Percentiles rank a stretch among this genome's conserved stretches.
Evolutionary conservation across 148 eudicot genomes (phyloP).

Genomic region (Drosera capensis): DNA sequence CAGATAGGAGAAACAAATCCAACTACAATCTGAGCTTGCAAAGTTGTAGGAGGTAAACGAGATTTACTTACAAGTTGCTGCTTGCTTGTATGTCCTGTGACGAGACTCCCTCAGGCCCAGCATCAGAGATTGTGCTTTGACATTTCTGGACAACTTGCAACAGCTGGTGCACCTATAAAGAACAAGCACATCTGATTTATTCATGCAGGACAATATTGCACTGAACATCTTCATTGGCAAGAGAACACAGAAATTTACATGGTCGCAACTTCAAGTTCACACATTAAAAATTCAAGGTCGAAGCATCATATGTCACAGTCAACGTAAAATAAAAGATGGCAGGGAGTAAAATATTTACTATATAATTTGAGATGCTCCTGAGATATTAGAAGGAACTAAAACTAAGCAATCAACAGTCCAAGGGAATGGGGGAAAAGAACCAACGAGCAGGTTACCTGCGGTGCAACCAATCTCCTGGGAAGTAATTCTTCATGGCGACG

Average conservation of each 20-base stretch:
- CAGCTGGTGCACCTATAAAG: slow-evolving; percentile 71
- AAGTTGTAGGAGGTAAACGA: not conserved
- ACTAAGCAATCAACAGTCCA: not conserved
- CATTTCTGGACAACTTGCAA: slow-evolving; percentile 91
- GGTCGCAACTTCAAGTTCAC: not conserved
- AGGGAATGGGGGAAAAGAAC: not conserved
- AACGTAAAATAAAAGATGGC: not conserved
- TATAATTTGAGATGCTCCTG: not conserved
- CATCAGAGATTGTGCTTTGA: slow-evolving; percentile 58
- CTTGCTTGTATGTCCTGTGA: slow-evolving; percentile 70
- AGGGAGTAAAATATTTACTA: not conserved
- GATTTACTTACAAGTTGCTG: slow-evolving; percentile 55
- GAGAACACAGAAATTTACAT: not conserved
- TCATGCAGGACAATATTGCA: not conserved
- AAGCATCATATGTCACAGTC: not conserved
- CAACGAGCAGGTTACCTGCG: slow-evolving; percentile 46
- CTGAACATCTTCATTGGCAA: not conserved
- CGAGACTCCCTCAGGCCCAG: slow-evolving; percentile 75
- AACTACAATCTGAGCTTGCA: not conserved
- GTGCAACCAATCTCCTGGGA: slow-evolving; percentile 72
- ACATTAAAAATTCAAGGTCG: not conserved
- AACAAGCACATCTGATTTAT: not conserved
- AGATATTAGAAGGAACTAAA: not conserved
- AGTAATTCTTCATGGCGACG: slow-evolving; percentile 91
- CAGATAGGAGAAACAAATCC: not conserved